phyloP scores from a whole-genome alignment of 306 rosid genomes.

The Lathyrus oleraceus region DNA sequence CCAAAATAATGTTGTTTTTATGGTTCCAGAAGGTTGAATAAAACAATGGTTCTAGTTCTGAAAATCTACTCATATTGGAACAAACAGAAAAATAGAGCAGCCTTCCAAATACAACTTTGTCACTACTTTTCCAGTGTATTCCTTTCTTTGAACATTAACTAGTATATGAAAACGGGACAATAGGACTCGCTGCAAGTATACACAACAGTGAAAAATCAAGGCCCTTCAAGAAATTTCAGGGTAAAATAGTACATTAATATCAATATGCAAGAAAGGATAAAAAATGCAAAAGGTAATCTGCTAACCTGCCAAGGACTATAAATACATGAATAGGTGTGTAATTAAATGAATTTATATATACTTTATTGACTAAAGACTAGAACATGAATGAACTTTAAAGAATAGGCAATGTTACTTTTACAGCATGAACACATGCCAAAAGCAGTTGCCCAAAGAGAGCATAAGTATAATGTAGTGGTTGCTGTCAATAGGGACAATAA shows the following conservation, averaged over 20 bases:
- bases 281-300: background rate
- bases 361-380: constrained; percentile 10
- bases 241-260: background rate
- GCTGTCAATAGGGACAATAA: background rate
- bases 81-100: background rate
- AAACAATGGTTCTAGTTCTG: background rate
- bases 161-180: background rate
- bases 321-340: background rate
- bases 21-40: constrained; percentile 9
- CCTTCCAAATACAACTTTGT: constrained; percentile 9
- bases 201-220: background rate
- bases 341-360: constrained; percentile 14
- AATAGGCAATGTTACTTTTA: background rate
- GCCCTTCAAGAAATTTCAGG: background rate
- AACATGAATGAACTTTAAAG: constrained; percentile 21
- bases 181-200: background rate
- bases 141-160: too few species aligned
- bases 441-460: constrained; percentile 23
- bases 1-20: constrained; percentile 8
- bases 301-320: constrained; percentile 8
- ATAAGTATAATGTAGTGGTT: background rate
- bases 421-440: constrained; percentile 28
- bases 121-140: background rate
- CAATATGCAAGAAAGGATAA: constrained; percentile 9
- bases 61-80: constrained; percentile 11